Evolutionary conservation across 148 eudicot genomes (phyloP), one percentile per base, ranked within the genome.

Genomic region (Silene uniflora): DNA sequence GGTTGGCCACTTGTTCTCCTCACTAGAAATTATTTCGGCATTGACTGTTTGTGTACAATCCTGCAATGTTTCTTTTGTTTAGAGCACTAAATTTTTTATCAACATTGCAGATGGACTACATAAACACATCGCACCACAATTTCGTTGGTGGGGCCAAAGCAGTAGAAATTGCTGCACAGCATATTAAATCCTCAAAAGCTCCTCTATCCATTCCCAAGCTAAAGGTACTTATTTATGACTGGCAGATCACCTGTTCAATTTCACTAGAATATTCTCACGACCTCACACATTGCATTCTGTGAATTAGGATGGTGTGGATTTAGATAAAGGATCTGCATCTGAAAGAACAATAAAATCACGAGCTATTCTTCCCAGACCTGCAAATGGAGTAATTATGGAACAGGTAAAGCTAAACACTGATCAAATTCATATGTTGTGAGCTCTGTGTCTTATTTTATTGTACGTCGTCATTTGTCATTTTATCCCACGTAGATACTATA

Each of bases 71-170:
- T 24, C 68, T 10, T 70, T 6, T 46, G 54, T 6, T 80, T 12
- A 44, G 69, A 29, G 46, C 7, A 68, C 80, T 77, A 62, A 68
- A 12, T 52, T 77, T 22, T 23, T 7, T 52, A 21, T 73, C 24
- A 75, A 59, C 76, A 65, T 72, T 82, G 67, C 76, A 93, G 98
- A 89, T 91, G 94, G 98, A 93, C 85, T 93, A 91, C 82, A 93
- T 93, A 85, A 93, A 93, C 82, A 91, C 98, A 67, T 93, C 98
- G 62, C 97, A 93, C 75, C 88, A 92, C 68, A 88, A 86, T 81
- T 93, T 93, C 64, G 60, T 93, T 84, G 98, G 98, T 80, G 98
- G 98, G 67, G 92, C 91, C 73, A 91, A 85, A 85, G 98, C 98
- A 73, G 92, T 93, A 23, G 98, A 91, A 81, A 44, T 84, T 69